Percentiles rank a stretch among this genome's conserved stretches.
Evolutionary conservation across 2,329 filamentous ascomycete genomes (phyloP).

Genomic region (Cladophialophora immunda): DNA sequence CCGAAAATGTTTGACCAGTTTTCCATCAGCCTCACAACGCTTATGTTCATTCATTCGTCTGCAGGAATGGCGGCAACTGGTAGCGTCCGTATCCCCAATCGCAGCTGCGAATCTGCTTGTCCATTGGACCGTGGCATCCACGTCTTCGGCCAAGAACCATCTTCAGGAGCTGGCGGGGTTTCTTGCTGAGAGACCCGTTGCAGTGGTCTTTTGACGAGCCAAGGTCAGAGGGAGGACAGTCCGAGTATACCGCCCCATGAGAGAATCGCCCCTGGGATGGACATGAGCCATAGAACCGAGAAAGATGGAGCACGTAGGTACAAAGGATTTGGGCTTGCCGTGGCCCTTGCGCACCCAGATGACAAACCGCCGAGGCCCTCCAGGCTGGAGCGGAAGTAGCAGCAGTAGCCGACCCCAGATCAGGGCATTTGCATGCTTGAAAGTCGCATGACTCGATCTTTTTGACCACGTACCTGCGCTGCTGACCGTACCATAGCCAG

Average conservation of each 20-base stretch:
- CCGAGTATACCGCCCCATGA: background rate
- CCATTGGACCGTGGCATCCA: background rate
- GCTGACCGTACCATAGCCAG: background rate
- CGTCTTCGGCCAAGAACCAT: background rate
- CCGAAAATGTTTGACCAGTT: background rate
- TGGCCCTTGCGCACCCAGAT: constrained; percentile 13
- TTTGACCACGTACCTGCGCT: background rate
- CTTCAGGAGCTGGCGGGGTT: background rate
- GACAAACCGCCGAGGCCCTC: constrained; percentile 10
- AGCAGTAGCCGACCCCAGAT: constrained; percentile 8
- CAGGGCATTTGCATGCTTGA: background rate
- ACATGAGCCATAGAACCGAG: background rate
- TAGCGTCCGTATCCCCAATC: background rate
- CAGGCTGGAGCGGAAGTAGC: background rate
- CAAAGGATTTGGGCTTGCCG: constrained; percentile 26
- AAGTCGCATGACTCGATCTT: constrained; percentile 12
- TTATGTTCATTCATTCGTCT: background rate
- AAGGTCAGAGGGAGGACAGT: background rate
- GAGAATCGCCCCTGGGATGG: background rate
- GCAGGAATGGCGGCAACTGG: background rate
- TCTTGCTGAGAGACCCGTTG: background rate
- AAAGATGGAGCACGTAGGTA: background rate
- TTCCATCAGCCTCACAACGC: background rate
- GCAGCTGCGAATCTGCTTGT: background rate
- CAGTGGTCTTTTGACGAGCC: background rate